Evolutionary conservation across 441 rosid genomes (phyloP).

Genomic region (Adansonia grandidieri): DNA sequence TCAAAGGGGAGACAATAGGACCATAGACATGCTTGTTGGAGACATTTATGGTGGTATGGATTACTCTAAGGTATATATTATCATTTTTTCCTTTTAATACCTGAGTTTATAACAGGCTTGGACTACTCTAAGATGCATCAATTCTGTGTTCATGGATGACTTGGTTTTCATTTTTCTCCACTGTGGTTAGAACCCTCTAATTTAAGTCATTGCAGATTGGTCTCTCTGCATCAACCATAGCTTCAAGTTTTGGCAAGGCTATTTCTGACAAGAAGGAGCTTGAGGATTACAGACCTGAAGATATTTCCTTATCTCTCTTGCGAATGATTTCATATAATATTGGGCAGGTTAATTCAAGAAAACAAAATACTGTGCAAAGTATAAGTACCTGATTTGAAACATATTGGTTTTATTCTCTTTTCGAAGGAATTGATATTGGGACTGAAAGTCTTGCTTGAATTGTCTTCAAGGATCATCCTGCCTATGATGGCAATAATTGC

Average conservation of each 20-base stretch:
- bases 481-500: background rate
- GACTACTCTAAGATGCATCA: constrained; percentile 15
- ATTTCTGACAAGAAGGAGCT: constrained; percentile 93
- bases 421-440: background rate
- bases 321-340: constrained; percentile 98
- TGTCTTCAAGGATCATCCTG: background rate
- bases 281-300: constrained; percentile 92
- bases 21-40: constrained; percentile 99
- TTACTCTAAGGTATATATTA: constrained; percentile 77
- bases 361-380: background rate
- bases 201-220: constrained; percentile 65
- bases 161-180: background rate
- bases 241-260: constrained; percentile 97
- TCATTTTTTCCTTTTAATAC: constrained; percentile 23
- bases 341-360: constrained; percentile 70
- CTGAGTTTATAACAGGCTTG: constrained; percentile 10
- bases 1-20: constrained; percentile 95
- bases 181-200: constrained; percentile 11
- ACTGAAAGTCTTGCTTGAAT: background rate
- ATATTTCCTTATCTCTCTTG: constrained; percentile 93
- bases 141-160: constrained; percentile 5
- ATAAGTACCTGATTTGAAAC: constrained; percentile 1
- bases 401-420: background rate
- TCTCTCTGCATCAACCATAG: constrained; percentile 96
- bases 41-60: constrained; percentile 99